Evolutionary conservation across 169 alveolate genomes (phyloP).

Genomic region (Fabrea salina): DNA sequence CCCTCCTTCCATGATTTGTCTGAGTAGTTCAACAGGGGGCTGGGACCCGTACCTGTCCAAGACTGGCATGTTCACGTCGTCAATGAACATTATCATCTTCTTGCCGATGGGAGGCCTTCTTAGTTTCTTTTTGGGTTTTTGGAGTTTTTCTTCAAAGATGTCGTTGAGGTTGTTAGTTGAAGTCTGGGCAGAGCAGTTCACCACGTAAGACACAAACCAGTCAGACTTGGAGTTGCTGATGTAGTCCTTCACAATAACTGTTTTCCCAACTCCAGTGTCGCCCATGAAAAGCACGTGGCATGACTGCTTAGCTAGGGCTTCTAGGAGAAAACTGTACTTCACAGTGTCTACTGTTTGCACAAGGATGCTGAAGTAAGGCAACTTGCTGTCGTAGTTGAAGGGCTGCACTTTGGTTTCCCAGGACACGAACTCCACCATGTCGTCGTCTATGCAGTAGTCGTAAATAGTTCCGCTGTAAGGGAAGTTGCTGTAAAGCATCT

Average conservation of each 20-base stretch:
- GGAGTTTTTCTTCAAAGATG: conserved; percentile 80
- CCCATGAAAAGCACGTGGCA: conserved; percentile 84
- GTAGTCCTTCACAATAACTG: conserved; percentile 86
- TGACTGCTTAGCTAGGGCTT: conserved; percentile 72
- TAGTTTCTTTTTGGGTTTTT: conserved; percentile 81
- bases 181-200: conserved; percentile 90
- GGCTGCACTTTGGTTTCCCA: conserved; percentile 77
- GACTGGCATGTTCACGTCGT: conserved; percentile 91
- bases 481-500: conserved; percentile 67
- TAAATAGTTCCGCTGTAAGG: conserved; percentile 81
- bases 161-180: conserved; percentile 85
- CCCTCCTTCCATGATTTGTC: conserved; percentile 90
- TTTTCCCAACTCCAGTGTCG: conserved; percentile 92
- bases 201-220: conserved; percentile 6
- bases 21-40: conserved; percentile 89
- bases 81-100: conserved; percentile 89
- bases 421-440: conserved; percentile 74
- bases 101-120: conserved; percentile 92
- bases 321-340: conserved; percentile 75
- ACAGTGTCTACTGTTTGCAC: conserved; percentile 91
- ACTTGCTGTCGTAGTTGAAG: conserved; percentile 76
- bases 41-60: conserved; percentile 88
- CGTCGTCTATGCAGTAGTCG: conserved; percentile 78
- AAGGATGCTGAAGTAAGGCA: conserved; percentile 85
- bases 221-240: conserved; percentile 37